Conservation (phyloP, 768 basidiomycete genomes). For the Russula ochroleuca region DNA sequence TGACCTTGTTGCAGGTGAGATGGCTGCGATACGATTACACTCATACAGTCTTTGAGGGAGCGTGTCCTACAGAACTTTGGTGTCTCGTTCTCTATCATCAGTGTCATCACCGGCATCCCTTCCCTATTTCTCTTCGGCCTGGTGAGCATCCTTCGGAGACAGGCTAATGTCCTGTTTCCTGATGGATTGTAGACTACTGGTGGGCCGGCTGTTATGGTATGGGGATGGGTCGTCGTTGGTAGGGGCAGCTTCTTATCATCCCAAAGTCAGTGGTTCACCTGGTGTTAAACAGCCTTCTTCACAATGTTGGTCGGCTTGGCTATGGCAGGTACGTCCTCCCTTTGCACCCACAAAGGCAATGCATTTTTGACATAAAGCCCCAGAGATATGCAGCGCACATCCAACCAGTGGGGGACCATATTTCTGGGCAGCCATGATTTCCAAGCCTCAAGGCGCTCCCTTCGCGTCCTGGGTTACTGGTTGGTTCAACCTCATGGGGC, state of each 20-base stretch:
- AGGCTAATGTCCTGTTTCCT: neutral
- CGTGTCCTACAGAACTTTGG: conserved; percentile 54
- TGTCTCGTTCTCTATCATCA: conserved; percentile 73
- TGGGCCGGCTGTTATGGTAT: conserved; percentile 73
- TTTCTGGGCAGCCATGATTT: conserved; percentile 78
- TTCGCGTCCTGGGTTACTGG: conserved; percentile 73
- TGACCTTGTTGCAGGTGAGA: conserved; percentile 57
- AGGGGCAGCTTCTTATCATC: conserved; percentile 28
- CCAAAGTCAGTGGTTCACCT: conserved; percentile 3
- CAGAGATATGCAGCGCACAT: conserved; percentile 54
- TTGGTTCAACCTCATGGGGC: conserved; percentile 71
- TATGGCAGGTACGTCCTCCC: conserved; percentile 57
- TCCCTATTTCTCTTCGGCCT: conserved; percentile 66
- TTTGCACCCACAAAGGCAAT: neutral
- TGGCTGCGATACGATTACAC: neutral
- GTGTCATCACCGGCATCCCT: conserved; percentile 66
- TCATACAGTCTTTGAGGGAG: conserved; percentile 5
- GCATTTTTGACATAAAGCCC: neutral
- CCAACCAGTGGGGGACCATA: conserved; percentile 73
- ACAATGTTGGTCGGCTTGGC: conserved; percentile 69
- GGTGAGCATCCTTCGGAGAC: conserved; percentile 38
- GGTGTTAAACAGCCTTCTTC: conserved; percentile 45
- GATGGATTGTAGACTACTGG: conserved; percentile 54
- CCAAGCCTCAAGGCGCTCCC: conserved; percentile 51
- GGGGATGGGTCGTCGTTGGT: conserved; percentile 68